A percentile compares a stretch with the other conserved stretches of the same genome.
Evolutionary conservation across 345 rosid species (phyloP).

Genomic region (Bretschneidera sinensis): DNA sequence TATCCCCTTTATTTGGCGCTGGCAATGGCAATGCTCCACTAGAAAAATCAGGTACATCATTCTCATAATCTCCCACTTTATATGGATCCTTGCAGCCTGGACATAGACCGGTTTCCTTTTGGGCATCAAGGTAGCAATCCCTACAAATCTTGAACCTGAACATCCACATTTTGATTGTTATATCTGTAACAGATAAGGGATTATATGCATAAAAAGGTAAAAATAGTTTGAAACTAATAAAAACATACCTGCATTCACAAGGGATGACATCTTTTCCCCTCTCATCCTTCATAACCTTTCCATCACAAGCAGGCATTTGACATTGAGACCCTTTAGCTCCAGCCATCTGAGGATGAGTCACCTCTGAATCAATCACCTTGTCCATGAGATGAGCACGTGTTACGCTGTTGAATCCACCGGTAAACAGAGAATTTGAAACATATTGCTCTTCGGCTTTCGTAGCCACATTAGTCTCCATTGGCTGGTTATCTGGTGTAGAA

Average conservation of each 20-base stretch:
- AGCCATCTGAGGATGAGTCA: conserved; percentile 91
- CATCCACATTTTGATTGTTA: conserved; percentile 9
- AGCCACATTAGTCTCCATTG: conserved; percentile 49
- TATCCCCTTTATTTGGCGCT: conserved; percentile 41
- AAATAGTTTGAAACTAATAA: neutral
- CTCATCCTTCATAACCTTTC: conserved; percentile 88
- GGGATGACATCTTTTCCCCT: conserved; percentile 78
- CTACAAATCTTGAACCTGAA: conserved; percentile 89
- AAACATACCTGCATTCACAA: conserved; percentile 79
- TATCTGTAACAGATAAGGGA: conserved; percentile 11
- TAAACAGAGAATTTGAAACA: conserved; percentile 82
- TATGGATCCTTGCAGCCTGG: conserved; percentile 95
- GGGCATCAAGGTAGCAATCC: conserved; percentile 88
- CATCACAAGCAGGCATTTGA: conserved; percentile 88
- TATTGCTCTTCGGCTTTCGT: conserved; percentile 86
- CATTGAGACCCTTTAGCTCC: conserved; percentile 84
- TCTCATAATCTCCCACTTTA: conserved; percentile 62
- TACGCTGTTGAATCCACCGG: conserved; percentile 93
- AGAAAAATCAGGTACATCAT: conserved; percentile 48
- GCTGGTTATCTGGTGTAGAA: conserved; percentile 89
- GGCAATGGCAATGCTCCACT: conserved; percentile 68
- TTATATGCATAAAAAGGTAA: conserved; percentile 1
- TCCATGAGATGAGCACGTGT: conserved; percentile 97
- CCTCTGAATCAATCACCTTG: conserved; percentile 94
- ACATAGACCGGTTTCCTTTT: conserved; percentile 70